These are phyloP conservation scores for Waltergamsia citrina DNA, from an alignment of 2,329 filamentous ascomycete genomes.

Conservation along the genomic window DNA sequence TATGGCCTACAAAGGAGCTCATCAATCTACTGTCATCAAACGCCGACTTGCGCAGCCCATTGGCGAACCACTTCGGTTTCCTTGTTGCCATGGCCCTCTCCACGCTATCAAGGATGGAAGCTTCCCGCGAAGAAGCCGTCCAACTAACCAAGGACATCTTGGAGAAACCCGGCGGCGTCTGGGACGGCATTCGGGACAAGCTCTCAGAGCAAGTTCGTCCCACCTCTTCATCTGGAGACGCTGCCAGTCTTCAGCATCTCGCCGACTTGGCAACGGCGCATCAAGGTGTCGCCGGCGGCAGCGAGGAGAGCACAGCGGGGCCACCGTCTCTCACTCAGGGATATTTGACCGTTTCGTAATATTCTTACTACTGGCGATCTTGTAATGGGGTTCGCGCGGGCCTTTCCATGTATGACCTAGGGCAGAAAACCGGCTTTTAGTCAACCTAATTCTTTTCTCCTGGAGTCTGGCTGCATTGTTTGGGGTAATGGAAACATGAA, in stretches of 20 bases:
- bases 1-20: slow-evolving; percentile 51
- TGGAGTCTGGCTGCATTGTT: too few species aligned
- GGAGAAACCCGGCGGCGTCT: slow-evolving; percentile 42
- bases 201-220: slow-evolving; percentile 22
- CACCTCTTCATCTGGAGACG: slow-evolving; percentile 23
- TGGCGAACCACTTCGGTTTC: slow-evolving; percentile 58
- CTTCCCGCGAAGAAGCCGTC: slow-evolving; percentile 45
- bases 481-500: too few species aligned
- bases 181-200: slow-evolving; percentile 46
- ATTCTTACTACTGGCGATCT: background rate
- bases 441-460: too few species aligned
- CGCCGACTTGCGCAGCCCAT: slow-evolving; percentile 45
- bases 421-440: too few species aligned
- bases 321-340: background rate
- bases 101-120: slow-evolving; percentile 45
- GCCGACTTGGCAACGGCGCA: slow-evolving; percentile 41
- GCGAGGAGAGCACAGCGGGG: background rate
- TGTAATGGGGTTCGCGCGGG: too few species aligned
- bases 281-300: background rate
- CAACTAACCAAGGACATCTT: slow-evolving; percentile 45
- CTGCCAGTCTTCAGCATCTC: slow-evolving; percentile 47
- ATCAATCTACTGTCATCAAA: slow-evolving; percentile 47
- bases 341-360: background rate
- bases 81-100: slow-evolving; percentile 51
- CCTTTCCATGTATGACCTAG: too few species aligned